A percentile compares a stretch with the other conserved stretches of the same genome.
These are phyloP conservation scores for Metschnikowia peoriensis DNA, from an alignment of 805 yeast species.

Conservation along the genomic window DNA sequence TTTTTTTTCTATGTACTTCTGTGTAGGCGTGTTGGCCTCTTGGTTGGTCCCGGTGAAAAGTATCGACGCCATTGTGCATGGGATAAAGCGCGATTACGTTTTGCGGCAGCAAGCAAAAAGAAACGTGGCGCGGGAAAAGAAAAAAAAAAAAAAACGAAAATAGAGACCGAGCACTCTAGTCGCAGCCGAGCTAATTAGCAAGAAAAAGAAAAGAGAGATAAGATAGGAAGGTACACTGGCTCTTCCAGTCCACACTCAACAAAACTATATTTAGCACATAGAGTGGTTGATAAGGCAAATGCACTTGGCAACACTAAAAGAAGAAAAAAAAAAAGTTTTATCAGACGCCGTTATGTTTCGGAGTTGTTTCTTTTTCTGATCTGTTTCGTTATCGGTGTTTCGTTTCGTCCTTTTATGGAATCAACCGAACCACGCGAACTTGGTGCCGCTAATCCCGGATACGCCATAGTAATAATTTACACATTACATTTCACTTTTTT, in stretches of 20 bases:
- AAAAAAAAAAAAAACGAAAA: background rate
- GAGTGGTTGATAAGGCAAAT: background rate
- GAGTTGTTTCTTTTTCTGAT: no score
- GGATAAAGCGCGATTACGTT: slow-evolving; percentile 6
- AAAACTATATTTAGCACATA: background rate
- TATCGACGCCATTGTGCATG: slow-evolving; percentile 9
- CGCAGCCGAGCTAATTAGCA: background rate
- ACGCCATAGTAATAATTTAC: no score
- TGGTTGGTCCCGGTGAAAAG: background rate
- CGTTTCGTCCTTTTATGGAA: no score
- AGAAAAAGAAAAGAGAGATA: background rate
- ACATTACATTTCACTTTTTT: no score
- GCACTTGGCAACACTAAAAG: no score
- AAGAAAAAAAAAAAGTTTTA: no score
- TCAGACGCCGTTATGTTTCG: background rate
- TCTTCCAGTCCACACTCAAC: background rate
- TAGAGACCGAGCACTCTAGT: background rate
- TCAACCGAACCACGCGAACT: no score
- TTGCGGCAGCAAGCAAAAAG: slow-evolving; percentile 5
- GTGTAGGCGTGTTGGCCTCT: background rate
- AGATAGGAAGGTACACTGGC: background rate
- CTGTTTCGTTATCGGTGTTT: no score
- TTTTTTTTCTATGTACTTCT: background rate
- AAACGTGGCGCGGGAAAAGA: background rate
- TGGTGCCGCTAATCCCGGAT: no score